These are phyloP conservation scores for Saccharomycopsis hybrid DNA, from an alignment of 1,139 yeast genomes.

Conservation along the genomic window DNA sequence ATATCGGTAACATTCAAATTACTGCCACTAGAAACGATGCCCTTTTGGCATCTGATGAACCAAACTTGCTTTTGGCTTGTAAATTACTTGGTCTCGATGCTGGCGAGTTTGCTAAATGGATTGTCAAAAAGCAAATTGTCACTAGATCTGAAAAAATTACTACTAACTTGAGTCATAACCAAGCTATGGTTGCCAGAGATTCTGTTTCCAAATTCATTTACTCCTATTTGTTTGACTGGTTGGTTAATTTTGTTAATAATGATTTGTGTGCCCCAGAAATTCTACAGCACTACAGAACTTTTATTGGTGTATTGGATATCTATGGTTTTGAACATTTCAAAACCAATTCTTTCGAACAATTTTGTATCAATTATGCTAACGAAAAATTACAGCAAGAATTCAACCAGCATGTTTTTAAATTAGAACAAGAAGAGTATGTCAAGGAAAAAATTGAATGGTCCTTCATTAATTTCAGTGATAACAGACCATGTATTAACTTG, in stretches of 20 bases:
- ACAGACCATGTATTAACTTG: constrained; percentile 93
- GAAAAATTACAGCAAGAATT: constrained; percentile 97
- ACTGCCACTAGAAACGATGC: constrained; percentile 86
- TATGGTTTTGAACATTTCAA: constrained; percentile 97
- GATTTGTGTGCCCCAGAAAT: constrained; percentile 77
- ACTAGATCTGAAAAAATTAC: constrained; percentile 92
- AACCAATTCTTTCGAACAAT: constrained; percentile 91
- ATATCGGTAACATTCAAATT: constrained; percentile 88
- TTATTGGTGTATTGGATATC: constrained; percentile 95
- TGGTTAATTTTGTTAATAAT: constrained; percentile 73
- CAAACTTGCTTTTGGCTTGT: constrained; percentile 76
- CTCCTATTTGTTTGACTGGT: constrained; percentile 92
- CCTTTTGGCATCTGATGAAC: constrained; percentile 76
- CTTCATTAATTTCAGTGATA: constrained; percentile 91
- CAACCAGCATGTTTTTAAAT: constrained; percentile 93
- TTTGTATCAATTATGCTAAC: constrained; percentile 95
- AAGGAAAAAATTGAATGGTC: constrained; percentile 95
- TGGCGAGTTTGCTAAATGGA: constrained; percentile 76
- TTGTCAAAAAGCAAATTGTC: constrained; percentile 82
- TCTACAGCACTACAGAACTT: constrained; percentile 51
- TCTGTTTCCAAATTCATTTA: constrained; percentile 94
- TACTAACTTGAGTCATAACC: constrained; percentile 74
- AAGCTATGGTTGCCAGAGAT: constrained; percentile 89
- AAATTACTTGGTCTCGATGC: constrained; percentile 81
- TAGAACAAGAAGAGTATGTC: constrained; percentile 93